Evolutionary conservation across 1,284 basidiomycete species (phyloP), one percentile per base, ranked within the genome.

Genomic region (Mycosarcoma maydis): DNA sequence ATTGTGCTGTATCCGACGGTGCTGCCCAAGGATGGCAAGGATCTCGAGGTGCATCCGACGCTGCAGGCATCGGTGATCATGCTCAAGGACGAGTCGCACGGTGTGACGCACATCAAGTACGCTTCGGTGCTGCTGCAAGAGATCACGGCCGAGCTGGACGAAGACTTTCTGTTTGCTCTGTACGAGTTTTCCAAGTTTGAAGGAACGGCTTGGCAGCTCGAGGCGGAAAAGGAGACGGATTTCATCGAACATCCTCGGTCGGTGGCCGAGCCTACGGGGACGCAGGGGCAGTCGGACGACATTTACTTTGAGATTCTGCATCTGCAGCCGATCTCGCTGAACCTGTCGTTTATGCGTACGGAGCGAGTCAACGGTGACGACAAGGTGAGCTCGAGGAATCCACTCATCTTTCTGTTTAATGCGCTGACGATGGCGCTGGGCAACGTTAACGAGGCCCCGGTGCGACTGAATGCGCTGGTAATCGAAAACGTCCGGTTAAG

Each of bases 261-360:
- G 1, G 91, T 97, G 30, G 88, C 89, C 0, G 94, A 97, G 72
- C 94, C 95, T 4, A 84, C 85, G 38, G 85, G 84, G 84, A 8
- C 84, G 86, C n/a, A 73, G 45, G 23, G 44, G 6, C 29, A 44
- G 17, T 51, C 48, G 41, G 77, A 76, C 74, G 90, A 94, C 68
- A 83, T 97, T 52, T 98, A 98, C 84, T 98, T 98, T 79, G 95
- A 99, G 84, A 89, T 94, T 13, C 86, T 99, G n/a, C 94, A 98
- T 75, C 85, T 99, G 41, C 96, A 99, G 77, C 96, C 96, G 4
- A 90, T 98, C 76, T 89, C 90, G 68, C 85, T 99, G 9, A 90
- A 92, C 4, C 83, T 98, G 16, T 98, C 96, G 1, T 98, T 99
- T 84, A 96, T 98, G 91, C 88, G 94, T 13, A 96, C 94, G 1